Evolutionary conservation across 2,329 filamentous ascomycete species (phyloP).

Genomic region (Ramularia endophylla): DNA sequence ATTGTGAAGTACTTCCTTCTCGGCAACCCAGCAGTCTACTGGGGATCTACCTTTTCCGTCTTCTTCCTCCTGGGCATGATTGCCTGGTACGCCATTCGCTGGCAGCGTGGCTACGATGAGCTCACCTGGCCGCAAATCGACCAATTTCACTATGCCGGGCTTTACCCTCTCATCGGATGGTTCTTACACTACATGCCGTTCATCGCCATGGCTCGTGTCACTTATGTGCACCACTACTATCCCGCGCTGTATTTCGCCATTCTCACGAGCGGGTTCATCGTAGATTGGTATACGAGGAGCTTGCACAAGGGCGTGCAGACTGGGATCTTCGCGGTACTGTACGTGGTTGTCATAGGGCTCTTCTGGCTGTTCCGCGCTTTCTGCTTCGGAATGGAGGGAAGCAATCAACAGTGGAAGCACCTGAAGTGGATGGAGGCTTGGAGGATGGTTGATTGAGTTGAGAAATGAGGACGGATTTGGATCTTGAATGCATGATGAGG

Average conservation of each 20-base stretch:
- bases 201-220: conserved; percentile 95
- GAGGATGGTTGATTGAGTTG: conserved; percentile 74
- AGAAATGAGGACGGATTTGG: not conserved
- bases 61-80: conserved; percentile 66
- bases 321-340: conserved; percentile 67
- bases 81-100: conserved; percentile 81
- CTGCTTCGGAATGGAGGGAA: conserved; percentile 91
- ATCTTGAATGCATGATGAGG: not conserved
- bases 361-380: conserved; percentile 91
- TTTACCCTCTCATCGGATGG: conserved; percentile 93
- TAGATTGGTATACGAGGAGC: conserved; percentile 73
- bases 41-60: conserved; percentile 79
- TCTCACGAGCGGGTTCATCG: conserved; percentile 76
- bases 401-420: conserved; percentile 77
- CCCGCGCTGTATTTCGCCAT: conserved; percentile 98
- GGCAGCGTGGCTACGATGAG: conserved; percentile 90
- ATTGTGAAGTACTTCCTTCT: conserved; percentile 98
- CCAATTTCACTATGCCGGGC: conserved; percentile 85
- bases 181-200: conserved; percentile 95
- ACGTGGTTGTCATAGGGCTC: conserved; percentile 67
- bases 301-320: conserved; percentile 59
- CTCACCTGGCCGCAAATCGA: conserved; percentile 76
- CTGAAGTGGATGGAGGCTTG: conserved; percentile 90
- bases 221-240: conserved; percentile 99
- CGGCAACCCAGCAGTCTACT: conserved; percentile 94